These are phyloP conservation scores for Medicago lupulina DNA, from an alignment of 306 rosid species.

Conservation along the genomic window DNA sequence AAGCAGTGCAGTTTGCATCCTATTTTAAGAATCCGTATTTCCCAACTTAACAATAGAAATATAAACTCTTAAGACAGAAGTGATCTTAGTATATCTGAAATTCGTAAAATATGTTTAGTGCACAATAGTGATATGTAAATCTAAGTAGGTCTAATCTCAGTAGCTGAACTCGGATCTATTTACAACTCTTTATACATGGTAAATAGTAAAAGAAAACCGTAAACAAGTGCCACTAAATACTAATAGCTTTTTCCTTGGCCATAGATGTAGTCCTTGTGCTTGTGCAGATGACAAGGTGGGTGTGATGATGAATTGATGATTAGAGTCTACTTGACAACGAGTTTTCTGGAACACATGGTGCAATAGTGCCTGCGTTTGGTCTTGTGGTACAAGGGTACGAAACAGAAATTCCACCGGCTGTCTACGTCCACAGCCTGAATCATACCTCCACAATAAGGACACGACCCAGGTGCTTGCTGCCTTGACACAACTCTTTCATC, in stretches of 20 bases:
- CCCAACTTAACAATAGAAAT: not conserved
- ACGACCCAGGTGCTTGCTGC: constrained; percentile 75
- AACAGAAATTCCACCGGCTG: constrained; percentile 75
- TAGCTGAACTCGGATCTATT: not conserved
- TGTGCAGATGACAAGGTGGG: too few species aligned
- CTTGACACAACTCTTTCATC: constrained; percentile 70
- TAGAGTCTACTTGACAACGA: constrained; percentile 54
- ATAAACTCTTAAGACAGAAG: not conserved
- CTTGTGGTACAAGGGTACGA: constrained; percentile 63
- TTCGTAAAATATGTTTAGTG: not conserved
- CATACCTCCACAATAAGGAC: constrained; percentile 84
- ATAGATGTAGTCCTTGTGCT: not conserved
- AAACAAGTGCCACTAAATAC: not conserved
- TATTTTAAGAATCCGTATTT: not conserved
- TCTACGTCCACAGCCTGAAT: constrained; percentile 74
- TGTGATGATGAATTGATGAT: too few species aligned
- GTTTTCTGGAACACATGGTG: constrained; percentile 52
- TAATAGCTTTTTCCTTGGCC: too few species aligned
- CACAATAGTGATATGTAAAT: not conserved
- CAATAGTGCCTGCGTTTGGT: constrained; percentile 74
- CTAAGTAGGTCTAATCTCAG: not conserved
- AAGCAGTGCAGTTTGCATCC: not conserved
- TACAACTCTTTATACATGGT: constrained; percentile 9
- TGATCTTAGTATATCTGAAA: constrained; percentile 9
- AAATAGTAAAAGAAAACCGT: not conserved